These are phyloP conservation scores for Myxozyma sirexii DNA, from an alignment of 805 yeast genomes.

Conservation along the genomic window DNA sequence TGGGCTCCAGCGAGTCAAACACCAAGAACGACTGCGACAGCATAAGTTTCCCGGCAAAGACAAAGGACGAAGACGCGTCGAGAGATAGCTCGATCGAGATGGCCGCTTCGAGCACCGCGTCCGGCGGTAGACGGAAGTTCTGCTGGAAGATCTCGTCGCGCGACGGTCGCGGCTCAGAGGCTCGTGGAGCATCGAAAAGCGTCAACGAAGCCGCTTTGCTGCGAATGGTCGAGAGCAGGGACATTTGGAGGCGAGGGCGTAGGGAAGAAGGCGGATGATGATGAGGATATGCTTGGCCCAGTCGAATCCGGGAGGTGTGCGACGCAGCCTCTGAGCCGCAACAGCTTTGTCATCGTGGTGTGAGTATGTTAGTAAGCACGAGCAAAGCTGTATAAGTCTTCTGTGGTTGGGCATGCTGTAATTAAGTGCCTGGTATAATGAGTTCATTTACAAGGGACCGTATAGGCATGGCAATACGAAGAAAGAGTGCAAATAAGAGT, in stretches of 20 bases:
- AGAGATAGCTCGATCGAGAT: conserved; percentile 63
- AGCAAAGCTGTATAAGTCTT: no score
- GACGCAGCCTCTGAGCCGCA: neutral
- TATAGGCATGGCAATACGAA: no score
- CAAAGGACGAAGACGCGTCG: conserved; percentile 36
- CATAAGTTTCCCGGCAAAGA: conserved; percentile 66
- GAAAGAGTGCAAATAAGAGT: no score
- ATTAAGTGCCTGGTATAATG: no score
- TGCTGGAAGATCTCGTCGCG: conserved; percentile 71
- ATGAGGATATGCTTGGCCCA: neutral
- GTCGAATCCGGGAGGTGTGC: neutral
- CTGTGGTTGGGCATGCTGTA: no score
- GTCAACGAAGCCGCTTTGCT: conserved; percentile 51
- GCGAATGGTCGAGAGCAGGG: conserved; percentile 51
- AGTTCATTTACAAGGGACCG: no score
- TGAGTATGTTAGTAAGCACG: no score
- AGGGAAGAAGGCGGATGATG: neutral
- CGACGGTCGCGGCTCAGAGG: conserved; percentile 46
- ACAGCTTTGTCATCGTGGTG: neutral
- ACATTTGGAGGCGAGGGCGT: conserved; percentile 42
- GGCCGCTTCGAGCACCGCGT: conserved; percentile 66
- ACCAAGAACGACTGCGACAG: conserved; percentile 75
- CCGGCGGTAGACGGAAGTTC: conserved; percentile 70
- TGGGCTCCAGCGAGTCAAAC: conserved; percentile 71
- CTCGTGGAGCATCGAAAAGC: conserved; percentile 44